Evolutionary conservation across 139 green algal species (phyloP).

Genomic region (Gonium pectorale): DNA sequence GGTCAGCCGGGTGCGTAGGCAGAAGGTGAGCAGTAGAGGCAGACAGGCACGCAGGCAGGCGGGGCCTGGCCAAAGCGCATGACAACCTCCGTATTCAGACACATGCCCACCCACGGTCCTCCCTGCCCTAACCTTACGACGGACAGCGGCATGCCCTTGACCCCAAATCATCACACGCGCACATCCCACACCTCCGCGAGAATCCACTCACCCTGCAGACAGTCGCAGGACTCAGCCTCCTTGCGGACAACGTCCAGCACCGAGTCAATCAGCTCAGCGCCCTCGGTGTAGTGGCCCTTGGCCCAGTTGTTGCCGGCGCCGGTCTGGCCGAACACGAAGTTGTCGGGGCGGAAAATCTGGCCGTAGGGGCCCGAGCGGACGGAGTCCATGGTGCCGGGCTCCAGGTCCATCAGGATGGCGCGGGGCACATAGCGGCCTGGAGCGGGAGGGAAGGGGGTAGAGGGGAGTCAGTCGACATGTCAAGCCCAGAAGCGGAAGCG

Average conservation of each 20-base stretch:
- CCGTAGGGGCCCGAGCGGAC: conserved; percentile 92
- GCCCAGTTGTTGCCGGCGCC: conserved; percentile 99
- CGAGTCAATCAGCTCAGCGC: conserved; percentile 97
- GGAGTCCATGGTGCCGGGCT: conserved; percentile 91
- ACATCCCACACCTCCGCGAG: no score
- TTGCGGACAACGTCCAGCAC: conserved; percentile 98
- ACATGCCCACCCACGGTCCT: no score
- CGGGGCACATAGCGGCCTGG: conserved; percentile 92
- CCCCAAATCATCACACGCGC: no score
- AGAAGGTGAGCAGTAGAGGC: no score
- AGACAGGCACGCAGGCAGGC: no score
- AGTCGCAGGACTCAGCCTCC: conserved; percentile 97
- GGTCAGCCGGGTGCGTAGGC: no score
- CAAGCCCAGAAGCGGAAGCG: no score
- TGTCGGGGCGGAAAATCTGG: conserved; percentile 93
- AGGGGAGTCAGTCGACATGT: not conserved
- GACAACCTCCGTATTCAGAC: no score
- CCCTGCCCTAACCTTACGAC: no score
- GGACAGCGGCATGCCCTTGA: no score
- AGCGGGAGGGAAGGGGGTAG: not conserved
- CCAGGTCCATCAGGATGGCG: conserved; percentile 95
- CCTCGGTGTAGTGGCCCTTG: conserved; percentile 99
- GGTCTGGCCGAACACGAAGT: conserved; percentile 93
- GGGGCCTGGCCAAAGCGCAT: no score
- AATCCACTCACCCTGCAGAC: conserved; percentile 95